Percentiles rank a stretch among this genome's conserved stretches.
phyloP scores from a whole-genome alignment of 2,329 filamentous ascomycete genomes.

The Neofusicoccum sp. region DNA sequence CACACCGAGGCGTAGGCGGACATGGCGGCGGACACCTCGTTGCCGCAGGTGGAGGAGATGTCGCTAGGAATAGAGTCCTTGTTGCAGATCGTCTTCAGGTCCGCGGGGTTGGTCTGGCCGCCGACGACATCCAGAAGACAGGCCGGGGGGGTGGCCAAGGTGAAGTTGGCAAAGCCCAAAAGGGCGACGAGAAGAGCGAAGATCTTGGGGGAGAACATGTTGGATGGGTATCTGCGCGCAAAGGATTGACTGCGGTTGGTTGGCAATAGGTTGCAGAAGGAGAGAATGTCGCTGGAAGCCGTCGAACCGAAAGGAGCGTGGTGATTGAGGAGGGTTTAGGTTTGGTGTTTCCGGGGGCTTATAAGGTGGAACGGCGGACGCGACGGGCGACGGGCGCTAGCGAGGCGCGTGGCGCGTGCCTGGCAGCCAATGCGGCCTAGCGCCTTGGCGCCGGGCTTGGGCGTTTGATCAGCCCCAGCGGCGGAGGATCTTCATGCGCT shows the following conservation, averaged over 20 bases:
- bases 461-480: constrained; percentile 7
- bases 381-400: not conserved
- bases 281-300: not conserved
- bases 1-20: constrained; percentile 18
- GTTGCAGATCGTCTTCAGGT: constrained; percentile 21
- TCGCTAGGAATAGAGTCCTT: not conserved
- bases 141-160: constrained; percentile 20
- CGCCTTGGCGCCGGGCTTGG: not conserved
- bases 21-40: constrained; percentile 11
- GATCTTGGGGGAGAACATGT: constrained; percentile 19
- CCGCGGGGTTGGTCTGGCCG: constrained; percentile 10
- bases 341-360: constrained; percentile 12
- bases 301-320: constrained; percentile 2
- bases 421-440: not conserved
- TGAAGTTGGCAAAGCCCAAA: constrained; percentile 19
- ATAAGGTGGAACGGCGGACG: not conserved
- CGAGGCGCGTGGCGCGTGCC: not conserved
- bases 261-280: not conserved
- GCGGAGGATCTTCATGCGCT: constrained; percentile 8
- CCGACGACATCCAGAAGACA: constrained; percentile 20
- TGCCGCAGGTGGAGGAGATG: constrained; percentile 14
- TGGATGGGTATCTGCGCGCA: not conserved
- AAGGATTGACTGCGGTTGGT: constrained; percentile 1
- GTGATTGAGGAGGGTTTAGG: not conserved
- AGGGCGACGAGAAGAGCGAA: constrained; percentile 18